Conservation (phyloP, 2,329 filamentous ascomycete genomes). For the Colletotrichum tabaci region DNA sequence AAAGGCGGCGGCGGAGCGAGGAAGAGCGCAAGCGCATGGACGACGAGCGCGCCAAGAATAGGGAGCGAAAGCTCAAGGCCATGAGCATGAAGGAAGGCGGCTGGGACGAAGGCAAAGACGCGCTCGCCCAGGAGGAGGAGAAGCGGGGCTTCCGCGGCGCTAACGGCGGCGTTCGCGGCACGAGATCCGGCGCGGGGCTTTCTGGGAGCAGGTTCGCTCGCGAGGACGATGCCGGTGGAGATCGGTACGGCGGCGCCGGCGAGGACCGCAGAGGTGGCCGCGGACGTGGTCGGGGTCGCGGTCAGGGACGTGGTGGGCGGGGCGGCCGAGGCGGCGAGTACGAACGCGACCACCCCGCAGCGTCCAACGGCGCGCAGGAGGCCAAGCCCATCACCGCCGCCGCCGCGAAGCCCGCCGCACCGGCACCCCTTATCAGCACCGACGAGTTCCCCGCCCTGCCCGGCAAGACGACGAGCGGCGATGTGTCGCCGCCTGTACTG, state of each 20-base stretch:
- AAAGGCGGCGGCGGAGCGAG: slow-evolving; percentile 65
- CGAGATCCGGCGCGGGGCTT: slow-evolving; percentile 54
- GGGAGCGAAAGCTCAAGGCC: slow-evolving; percentile 73
- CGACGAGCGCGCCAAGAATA: slow-evolving; percentile 72
- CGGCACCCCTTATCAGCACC: slow-evolving; percentile 51
- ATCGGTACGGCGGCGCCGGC: slow-evolving; percentile 26
- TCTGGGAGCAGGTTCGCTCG: slow-evolving; percentile 60
- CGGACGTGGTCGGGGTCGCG: slow-evolving; percentile 43
- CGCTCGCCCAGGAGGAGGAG: slow-evolving; percentile 58
- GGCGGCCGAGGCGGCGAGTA: slow-evolving; percentile 51
- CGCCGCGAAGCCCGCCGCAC: slow-evolving; percentile 46
- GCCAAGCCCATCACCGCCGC: slow-evolving; percentile 42
- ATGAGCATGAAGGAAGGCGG: slow-evolving; percentile 67
- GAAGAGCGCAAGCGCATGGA: slow-evolving; percentile 68
- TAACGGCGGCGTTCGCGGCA: slow-evolving; percentile 58
- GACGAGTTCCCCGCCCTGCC: slow-evolving; percentile 61
- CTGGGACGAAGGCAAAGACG: slow-evolving; percentile 73
- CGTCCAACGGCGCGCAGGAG: slow-evolving; percentile 28
- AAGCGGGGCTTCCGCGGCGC: slow-evolving; percentile 59
- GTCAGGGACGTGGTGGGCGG: slow-evolving; percentile 47
- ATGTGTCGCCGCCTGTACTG: slow-evolving; percentile 48
- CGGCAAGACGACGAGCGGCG: slow-evolving; percentile 10
- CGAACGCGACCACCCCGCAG: slow-evolving; percentile 50
- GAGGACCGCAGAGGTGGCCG: slow-evolving; percentile 44
- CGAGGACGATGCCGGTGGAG: slow-evolving; percentile 47